Conservation (phyloP, 257 asterid species). For the Vinca minor region DNA sequence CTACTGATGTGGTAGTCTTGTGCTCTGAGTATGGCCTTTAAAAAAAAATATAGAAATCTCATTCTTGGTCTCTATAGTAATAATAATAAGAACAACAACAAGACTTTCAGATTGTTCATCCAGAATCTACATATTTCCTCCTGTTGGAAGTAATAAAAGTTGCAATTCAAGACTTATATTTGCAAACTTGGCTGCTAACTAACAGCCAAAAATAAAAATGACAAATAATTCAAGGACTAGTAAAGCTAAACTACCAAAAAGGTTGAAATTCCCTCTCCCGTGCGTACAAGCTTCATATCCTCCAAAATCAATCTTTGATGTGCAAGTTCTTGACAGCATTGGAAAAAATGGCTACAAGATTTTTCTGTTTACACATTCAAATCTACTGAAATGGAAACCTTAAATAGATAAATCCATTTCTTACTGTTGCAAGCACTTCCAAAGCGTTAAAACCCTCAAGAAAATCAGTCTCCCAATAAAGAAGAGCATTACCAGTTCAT, state of each 20-base stretch:
- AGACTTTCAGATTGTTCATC: too few species aligned
- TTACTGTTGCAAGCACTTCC: neutral
- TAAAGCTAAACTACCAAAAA: neutral
- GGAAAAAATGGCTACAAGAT: neutral
- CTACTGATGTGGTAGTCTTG: too few species aligned
- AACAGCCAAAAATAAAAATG: neutral
- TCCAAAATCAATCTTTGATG: too few species aligned
- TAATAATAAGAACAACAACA: too few species aligned
- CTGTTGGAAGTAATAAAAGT: neutral
- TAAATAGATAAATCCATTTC: neutral
- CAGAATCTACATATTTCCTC: too few species aligned
- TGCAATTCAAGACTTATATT: neutral
- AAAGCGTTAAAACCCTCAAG: neutral
- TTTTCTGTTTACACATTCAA: neutral
- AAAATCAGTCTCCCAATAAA: too few species aligned
- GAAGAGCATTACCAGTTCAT: slow-evolving; percentile 6
- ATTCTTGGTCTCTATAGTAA: too few species aligned
- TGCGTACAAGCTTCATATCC: slow-evolving; percentile 6
- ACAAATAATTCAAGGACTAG: neutral
- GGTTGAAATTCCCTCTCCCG: neutral
- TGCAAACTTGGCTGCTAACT: neutral
- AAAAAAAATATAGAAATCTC: too few species aligned
- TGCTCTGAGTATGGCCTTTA: too few species aligned
- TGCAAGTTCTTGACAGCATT: too few species aligned
- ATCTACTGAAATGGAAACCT: neutral